Evolutionary conservation across 2,329 filamentous ascomycete genomes (phyloP).

Genomic region (Teratosphaeria epicoccoides): DNA sequence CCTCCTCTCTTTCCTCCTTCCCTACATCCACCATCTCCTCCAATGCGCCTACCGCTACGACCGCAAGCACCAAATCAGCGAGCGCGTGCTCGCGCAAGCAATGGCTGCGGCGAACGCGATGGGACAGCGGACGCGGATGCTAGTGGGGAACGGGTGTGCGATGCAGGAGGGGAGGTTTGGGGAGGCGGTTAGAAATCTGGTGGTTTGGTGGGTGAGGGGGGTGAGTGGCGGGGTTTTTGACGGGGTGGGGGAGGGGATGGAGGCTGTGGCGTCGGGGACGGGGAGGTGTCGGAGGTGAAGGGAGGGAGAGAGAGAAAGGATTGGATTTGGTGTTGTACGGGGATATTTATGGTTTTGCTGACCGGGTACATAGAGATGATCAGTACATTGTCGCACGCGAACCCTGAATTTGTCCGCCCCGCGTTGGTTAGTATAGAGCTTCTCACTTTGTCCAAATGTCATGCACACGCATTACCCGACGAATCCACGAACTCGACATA

Average conservation of each 20-base stretch:
- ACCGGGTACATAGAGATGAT: no score
- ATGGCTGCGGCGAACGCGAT: constrained; percentile 44
- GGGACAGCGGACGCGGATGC: constrained; percentile 40
- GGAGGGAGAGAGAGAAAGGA: no score
- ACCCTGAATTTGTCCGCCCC: no score
- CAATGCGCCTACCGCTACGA: constrained; percentile 51
- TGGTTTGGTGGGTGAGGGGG: constrained; percentile 52
- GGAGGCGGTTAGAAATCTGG: constrained; percentile 44
- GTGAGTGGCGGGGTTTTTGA: constrained; percentile 58
- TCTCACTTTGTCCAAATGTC: no score
- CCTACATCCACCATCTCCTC: constrained; percentile 48
- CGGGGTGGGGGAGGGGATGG: constrained; percentile 47
- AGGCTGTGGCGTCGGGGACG: constrained; percentile 30
- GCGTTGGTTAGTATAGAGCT: background rate
- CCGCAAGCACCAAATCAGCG: constrained; percentile 53
- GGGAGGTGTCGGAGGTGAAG: background rate
- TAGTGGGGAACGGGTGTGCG: constrained; percentile 47
- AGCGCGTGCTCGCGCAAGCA: constrained; percentile 44
- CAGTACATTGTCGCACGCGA: no score
- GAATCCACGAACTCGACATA: no score
- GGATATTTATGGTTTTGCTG: no score
- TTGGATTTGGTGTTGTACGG: no score
- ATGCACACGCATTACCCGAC: constrained; percentile 3
- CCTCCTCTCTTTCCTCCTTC: constrained; percentile 48
- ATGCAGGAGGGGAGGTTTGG: constrained; percentile 58